Base-by-base conservation (phyloP, 768 basidiomycete species). In the Boletus rufocinnamomeus region DNA sequence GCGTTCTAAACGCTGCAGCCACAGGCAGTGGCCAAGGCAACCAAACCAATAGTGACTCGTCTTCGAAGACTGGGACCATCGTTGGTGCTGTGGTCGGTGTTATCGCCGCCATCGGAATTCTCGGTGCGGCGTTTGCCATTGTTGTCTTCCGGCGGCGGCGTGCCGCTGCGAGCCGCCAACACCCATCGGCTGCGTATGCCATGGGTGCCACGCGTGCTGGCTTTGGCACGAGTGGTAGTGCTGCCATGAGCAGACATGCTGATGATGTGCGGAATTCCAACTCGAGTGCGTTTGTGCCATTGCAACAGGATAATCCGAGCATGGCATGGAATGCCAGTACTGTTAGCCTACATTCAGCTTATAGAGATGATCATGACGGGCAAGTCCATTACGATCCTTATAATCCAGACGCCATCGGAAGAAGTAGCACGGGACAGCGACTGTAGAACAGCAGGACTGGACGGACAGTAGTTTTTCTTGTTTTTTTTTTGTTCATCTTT, bases 201-300 rank as follows among this genome's bases (percentile, higher is more conserved):
- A 76, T 79, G 76, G 72, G 74, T 35, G 52, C 76, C 21, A 66
- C 67, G 23, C 66, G 66, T 6, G 57, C 67, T 19, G 75, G 74
- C 27, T 70, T 65, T 43, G 66, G 58, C 45, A 66, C 66, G 28
- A 69, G 66, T 27, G 72, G 55, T 37, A 38, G 54, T 14, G 35
- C 59, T 4, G 66, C 65, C 52, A 61, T 65, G 40, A 65, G 57
- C 59, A 63, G 61, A 70, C 55, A 63, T 69, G 54, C 34, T 5
- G 63, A 63, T 25, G 65, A 52, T 11, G 45, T 40, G 44, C 75
- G 84, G 41, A 73, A 73, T 73, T 85, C 86, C 61, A 83, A 87
- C 74, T 84, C 86, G 65, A 86, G 85, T 61, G 82, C 87, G 37
- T 89, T 90, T 66, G 76, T 87, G 52, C 88, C 89, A n/a, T 70